Base-by-base conservation (phyloP, 371 early-diverging fungal species). In the Apophysomyces sp. region DNA sequence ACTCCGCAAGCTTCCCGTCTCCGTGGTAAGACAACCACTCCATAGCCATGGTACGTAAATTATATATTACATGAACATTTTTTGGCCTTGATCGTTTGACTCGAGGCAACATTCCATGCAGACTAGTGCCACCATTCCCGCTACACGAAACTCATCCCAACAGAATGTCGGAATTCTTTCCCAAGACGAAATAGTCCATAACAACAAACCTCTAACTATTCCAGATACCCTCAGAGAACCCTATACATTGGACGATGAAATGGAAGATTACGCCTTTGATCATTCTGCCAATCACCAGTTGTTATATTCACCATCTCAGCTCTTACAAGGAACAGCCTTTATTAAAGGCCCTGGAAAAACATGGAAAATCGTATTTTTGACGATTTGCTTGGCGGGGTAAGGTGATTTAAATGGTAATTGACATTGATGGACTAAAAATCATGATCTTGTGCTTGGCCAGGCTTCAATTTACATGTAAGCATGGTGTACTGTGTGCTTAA, bases 391-490 rank as follows among this genome's bases (percentile, higher is more conserved):
- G 31, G 72, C 70, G 32, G 76, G 72, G 76, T 76, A 66, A 63
- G 15, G 27, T 8, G 1, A 41, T 58, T 32, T 29, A 13, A 7
- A 13, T 37, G 27, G 7, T 34, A 28, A 27, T 3, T 13, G 26
- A 31, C 28, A 4, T 28, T 12, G 16, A 28, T 2, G 2, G 27
- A 57, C 16, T 40, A 26, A 30, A 24, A 21, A 36, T 51, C 52
- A 26, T 37, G n/a, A n/a, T 29, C 15, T 36, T 39, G 24, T 28
- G 4, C 11, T 58, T 21, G 18, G 29, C 21, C 52, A 80, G 79
- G 40, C 67, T 81, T 37, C 74, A 79, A 53, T 77, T 73, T 28
- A 78, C 78, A 56, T 78, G 79, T 79, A 76, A 70, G 77, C 39
- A 54, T 55, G 15, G 16, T 59, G 12, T 26, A 26, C 52, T 15